phyloP scores from a whole-genome alignment of 2,329 filamentous ascomycete species.

The Cryphonectria parasitica region DNA sequence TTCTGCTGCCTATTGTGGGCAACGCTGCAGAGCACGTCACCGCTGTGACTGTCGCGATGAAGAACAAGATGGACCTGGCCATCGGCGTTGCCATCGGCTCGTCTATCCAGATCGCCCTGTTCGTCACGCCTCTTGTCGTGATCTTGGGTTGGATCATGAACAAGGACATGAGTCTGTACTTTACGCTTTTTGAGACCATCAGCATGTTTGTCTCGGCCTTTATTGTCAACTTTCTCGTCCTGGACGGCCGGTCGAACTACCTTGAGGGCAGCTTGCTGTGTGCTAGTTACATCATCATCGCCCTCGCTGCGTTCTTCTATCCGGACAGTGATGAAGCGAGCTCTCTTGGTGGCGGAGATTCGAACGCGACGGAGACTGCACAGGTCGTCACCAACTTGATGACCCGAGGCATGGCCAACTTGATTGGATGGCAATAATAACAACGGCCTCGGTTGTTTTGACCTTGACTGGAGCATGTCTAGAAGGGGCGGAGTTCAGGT shows the following conservation, averaged over 20 bases:
- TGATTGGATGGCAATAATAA: constrained; percentile 15
- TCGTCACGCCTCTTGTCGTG: constrained; percentile 71
- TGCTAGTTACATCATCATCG: constrained; percentile 70
- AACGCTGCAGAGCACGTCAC: constrained; percentile 77
- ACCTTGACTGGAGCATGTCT: neutral
- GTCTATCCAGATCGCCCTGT: constrained; percentile 73
- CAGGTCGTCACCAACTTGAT: constrained; percentile 18
- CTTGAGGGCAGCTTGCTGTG: constrained; percentile 75
- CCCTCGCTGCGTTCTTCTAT: constrained; percentile 69
- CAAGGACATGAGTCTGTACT: constrained; percentile 78
- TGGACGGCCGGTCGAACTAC: constrained; percentile 86
- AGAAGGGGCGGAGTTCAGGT: no score
- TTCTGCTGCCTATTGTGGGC: constrained; percentile 73
- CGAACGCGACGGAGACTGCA: constrained; percentile 1
- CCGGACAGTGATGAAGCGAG: constrained; percentile 56
- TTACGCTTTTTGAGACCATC: constrained; percentile 87
- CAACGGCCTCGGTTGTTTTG: neutral
- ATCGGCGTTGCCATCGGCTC: constrained; percentile 73
- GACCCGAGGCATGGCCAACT: constrained; percentile 10
- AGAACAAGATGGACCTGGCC: constrained; percentile 77
- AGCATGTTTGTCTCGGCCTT: constrained; percentile 83
- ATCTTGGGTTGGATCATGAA: constrained; percentile 72
- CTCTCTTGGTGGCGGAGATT: constrained; percentile 32
- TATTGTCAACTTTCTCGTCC: constrained; percentile 85
- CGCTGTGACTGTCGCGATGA: constrained; percentile 70